phyloP scores from a whole-genome alignment of 345 rosid species.

The Gossypium bickii region DNA sequence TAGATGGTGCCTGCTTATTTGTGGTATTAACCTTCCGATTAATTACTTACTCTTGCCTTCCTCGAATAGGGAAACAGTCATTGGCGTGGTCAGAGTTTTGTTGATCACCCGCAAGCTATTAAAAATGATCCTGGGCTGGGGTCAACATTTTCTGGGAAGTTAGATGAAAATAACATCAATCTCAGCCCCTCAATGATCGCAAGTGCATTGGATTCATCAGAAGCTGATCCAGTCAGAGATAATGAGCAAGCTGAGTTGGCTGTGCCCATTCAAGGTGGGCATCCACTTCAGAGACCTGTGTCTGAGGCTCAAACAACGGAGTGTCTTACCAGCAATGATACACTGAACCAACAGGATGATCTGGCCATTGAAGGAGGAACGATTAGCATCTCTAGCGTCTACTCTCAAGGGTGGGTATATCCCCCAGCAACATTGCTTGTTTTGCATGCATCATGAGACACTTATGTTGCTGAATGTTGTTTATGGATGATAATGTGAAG shows the following conservation, averaged over 20 bases:
- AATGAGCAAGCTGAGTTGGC: slow-evolving; percentile 52
- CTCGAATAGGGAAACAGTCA: slow-evolving; percentile 82
- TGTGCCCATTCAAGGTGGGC: slow-evolving; percentile 24
- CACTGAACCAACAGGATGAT: slow-evolving; percentile 48
- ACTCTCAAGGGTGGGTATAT: slow-evolving; percentile 58
- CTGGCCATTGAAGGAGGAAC: slow-evolving; percentile 83
- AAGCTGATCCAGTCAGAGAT: slow-evolving; percentile 54
- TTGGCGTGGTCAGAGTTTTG: slow-evolving; percentile 74
- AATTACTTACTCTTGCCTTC: slow-evolving; percentile 2
- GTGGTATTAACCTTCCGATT: neutral
- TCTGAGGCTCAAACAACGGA: slow-evolving; percentile 61
- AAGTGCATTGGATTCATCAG: slow-evolving; percentile 41
- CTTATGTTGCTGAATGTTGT: neutral
- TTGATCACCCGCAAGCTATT: slow-evolving; percentile 52
- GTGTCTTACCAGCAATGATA: slow-evolving; percentile 43
- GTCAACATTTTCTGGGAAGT: slow-evolving; percentile 54
- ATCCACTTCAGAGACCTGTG: slow-evolving; percentile 42
- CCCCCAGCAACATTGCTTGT: neutral
- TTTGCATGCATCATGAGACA: neutral
- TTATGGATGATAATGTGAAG: slow-evolving; percentile 10
- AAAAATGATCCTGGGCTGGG: slow-evolving; percentile 71
- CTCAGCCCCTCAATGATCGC: slow-evolving; percentile 37
- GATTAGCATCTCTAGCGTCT: slow-evolving; percentile 77
- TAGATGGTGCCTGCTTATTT: neutral
- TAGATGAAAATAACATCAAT: slow-evolving; percentile 53